Evolutionary conservation across 805 yeast species (phyloP).

Genomic region (Wickerhamiella cacticola): DNA sequence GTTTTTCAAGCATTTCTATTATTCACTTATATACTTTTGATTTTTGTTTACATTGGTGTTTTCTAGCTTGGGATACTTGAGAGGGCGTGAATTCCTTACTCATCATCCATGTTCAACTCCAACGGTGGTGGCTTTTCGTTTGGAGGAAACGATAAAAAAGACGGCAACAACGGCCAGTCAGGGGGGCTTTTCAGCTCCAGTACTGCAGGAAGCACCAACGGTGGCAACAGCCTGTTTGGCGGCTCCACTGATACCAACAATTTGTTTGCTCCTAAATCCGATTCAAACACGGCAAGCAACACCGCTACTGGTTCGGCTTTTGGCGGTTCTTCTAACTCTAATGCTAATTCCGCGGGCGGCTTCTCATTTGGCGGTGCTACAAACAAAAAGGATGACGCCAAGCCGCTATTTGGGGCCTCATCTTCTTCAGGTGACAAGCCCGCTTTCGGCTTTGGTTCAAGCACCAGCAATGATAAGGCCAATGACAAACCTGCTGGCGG

Average conservation of each 20-base stretch:
- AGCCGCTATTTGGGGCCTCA: slow-evolving; percentile 10
- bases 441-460: slow-evolving; percentile 1
- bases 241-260: not conserved
- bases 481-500: not conserved
- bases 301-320: slow-evolving; percentile 3
- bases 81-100: not conserved
- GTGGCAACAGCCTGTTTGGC: slow-evolving; percentile 16
- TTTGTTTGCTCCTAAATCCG: not conserved
- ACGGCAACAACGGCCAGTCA: not conserved
- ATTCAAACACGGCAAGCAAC: not conserved
- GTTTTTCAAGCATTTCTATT: too few species aligned
- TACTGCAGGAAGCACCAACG: slow-evolving; percentile 9
- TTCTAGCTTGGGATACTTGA: too few species aligned
- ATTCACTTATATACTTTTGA: too few species aligned
- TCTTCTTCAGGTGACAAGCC: slow-evolving; percentile 8
- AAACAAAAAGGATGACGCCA: slow-evolving; percentile 8
- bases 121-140: slow-evolving; percentile 6
- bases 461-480: not conserved
- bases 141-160: slow-evolving; percentile 6
- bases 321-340: not conserved
- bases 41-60: too few species aligned
- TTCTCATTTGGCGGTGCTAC: slow-evolving; percentile 2
- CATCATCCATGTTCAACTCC: not conserved
- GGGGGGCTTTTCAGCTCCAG: not conserved
- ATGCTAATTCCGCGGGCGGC: slow-evolving; percentile 3